Base-by-base conservation (phyloP, 2,329 filamentous ascomycete genomes). In the Westerdykella sp. region DNA sequence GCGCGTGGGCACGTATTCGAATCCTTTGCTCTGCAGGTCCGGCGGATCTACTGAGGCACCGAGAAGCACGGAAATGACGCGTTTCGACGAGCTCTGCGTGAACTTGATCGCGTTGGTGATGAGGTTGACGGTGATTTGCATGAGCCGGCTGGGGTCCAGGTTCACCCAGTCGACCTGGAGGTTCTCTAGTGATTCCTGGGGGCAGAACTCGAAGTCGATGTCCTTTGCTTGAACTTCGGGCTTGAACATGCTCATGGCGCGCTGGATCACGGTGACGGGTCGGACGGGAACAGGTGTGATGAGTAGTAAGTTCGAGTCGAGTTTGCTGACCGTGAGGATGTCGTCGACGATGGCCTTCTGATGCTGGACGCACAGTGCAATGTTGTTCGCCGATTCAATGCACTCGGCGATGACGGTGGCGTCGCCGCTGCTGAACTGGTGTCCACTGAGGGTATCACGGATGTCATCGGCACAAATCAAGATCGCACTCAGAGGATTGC, bases 41-140 rank as follows among this genome's bases (percentile, higher is more conserved):
- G 56, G 56, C 37, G 49, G 45, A 1, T 81, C 44, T 1, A 37
- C 18, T 4, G 50, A 49, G 5, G 65, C 68, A 18, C 66, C 62
- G 6, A 71, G 48, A 18, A 58, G 63, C 4, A 73, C 62, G 0
- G 54, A 63, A 43, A 73, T 68, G 6, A 53, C 53, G 3, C 69
- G 62, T n/a, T 44, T 51, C 0, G 56, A 39, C 3, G 56, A 54
- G 35, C 62, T 56, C 28, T 67, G 59, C 0, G 69, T 73, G 48
- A 73, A 73, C 42, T 73, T 73, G 57, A 73, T 70, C 0, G 68
- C 65, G 39, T 73, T 73, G 7, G 70, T 72, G n/a, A 73, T 60
- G 2, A 73, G 56, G 23, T 67, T 67, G 22, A 67, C 55, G 0
- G 69, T 58, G 4, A 73, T 67, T 36, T 73, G 71, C 2, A 72